phyloP scores from a whole-genome alignment of 192 early-diverging fungal species.

The Gaertneriomyces semiglobifer region DNA sequence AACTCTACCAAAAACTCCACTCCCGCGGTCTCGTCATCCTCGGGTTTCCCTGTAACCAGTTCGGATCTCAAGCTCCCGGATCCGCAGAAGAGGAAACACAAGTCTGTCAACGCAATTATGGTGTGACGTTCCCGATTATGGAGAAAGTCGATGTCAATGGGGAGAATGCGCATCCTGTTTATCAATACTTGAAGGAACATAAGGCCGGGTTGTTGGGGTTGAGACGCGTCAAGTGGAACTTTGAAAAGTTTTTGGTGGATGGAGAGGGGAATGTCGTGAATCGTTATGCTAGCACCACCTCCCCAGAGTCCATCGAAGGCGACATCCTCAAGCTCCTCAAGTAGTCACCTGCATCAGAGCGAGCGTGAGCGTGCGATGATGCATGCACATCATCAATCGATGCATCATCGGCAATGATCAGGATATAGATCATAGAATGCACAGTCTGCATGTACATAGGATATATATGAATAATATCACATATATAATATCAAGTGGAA shows the following conservation, averaged over 20 bases:
- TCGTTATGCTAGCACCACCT: constrained; percentile 45
- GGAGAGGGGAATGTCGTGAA: constrained; percentile 38
- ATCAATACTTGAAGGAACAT: constrained; percentile 40
- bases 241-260: constrained; percentile 50
- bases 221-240: constrained; percentile 33
- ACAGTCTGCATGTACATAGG: too few relatives aligned
- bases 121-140: constrained; percentile 81
- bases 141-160: constrained; percentile 78
- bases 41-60: constrained; percentile 71
- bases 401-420: too few relatives aligned
- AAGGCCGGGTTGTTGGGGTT: constrained; percentile 35
- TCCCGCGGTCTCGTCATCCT: constrained; percentile 74
- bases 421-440: too few relatives aligned
- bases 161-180: constrained; percentile 40
- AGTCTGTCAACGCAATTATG: constrained; percentile 67
- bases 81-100: constrained; percentile 44
- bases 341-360: too few relatives aligned
- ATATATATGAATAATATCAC: too few relatives aligned
- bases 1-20: constrained; percentile 47
- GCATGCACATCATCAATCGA: too few relatives aligned
- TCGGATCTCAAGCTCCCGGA: constrained; percentile 38
- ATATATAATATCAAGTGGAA: too few relatives aligned
- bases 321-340: constrained; percentile 58
- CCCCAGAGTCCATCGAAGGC: constrained; percentile 52
- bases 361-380: too few relatives aligned